Evolutionary conservation across 1,284 basidiomycete genomes (phyloP).

Genomic region (Thecaphora thlaspeos): DNA sequence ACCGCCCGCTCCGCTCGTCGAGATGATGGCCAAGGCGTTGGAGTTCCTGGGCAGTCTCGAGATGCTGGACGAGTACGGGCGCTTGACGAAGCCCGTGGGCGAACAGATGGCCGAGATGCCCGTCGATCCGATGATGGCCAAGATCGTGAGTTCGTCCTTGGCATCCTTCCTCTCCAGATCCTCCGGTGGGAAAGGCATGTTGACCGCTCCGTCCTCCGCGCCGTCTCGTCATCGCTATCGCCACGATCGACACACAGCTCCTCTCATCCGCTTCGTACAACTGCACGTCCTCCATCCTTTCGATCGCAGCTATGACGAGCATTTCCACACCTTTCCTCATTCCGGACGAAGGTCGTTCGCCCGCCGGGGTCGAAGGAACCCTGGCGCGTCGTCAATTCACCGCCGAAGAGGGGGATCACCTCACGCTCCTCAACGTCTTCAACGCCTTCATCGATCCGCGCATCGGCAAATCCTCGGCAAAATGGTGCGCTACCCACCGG

Average conservation of each 20-base stretch:
- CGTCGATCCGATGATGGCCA: conserved; percentile 65
- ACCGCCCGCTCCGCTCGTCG: conserved; percentile 74
- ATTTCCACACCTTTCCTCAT: conserved; percentile 53
- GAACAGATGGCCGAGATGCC: conserved; percentile 64
- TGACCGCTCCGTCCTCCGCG: no score
- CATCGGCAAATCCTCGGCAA: conserved; percentile 74
- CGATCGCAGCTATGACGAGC: conserved; percentile 91
- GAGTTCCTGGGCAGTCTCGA: conserved; percentile 64
- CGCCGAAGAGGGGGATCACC: conserved; percentile 93
- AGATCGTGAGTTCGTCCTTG: conserved; percentile 63
- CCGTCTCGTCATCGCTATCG: no score
- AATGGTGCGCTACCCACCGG: conserved; percentile 89
- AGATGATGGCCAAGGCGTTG: conserved; percentile 77
- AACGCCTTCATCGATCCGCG: conserved; percentile 74
- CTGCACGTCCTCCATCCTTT: conserved; percentile 89
- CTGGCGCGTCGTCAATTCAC: conserved; percentile 90
- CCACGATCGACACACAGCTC: conserved; percentile 63
- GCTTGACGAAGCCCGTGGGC: conserved; percentile 62
- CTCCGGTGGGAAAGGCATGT: no score
- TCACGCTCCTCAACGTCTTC: conserved; percentile 89
- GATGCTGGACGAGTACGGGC: conserved; percentile 62
- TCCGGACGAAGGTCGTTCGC: conserved; percentile 64
- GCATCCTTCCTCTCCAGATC: no score
- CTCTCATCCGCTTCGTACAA: conserved; percentile 77
- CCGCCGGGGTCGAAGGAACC: conserved; percentile 78